These are phyloP conservation scores for Cyclostephanos tholiformis DNA, from an alignment of 108 stramenopile genomes.

Conservation along the genomic window DNA sequence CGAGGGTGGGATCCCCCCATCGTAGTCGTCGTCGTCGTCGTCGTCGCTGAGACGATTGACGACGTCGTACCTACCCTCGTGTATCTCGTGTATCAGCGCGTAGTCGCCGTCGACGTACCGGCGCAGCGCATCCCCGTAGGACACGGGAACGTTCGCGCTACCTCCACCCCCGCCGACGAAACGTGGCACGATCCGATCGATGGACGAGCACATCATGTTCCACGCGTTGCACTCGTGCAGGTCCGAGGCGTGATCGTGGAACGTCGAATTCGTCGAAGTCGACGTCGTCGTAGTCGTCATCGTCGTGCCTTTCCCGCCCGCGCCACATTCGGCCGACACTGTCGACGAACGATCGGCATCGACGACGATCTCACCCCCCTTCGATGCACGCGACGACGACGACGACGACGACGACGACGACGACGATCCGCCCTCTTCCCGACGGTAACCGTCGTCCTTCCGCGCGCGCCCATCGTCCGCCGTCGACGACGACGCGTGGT, in stretches of 20 bases:
- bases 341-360: neutral
- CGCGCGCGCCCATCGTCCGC: too few relatives aligned
- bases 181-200: slow-evolving; percentile 38
- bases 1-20: neutral
- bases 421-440: too few relatives aligned
- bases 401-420: too few relatives aligned
- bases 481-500: too few relatives aligned
- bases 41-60: neutral
- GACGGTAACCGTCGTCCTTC: too few relatives aligned
- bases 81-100: slow-evolving; percentile 34
- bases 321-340: too few relatives aligned
- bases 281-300: neutral
- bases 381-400: too few relatives aligned
- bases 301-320: too few relatives aligned
- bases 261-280: slow-evolving; percentile 12
- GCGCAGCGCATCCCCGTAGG: slow-evolving; percentile 13
- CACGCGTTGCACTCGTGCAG: slow-evolving; percentile 49
- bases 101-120: slow-evolving; percentile 8
- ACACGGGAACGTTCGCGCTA: neutral
- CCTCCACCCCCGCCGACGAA: neutral
- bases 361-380: neutral
- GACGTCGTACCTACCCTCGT: slow-evolving; percentile 31
- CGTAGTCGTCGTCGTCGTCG: neutral
- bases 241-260: slow-evolving; percentile 43
- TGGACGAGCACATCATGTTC: slow-evolving; percentile 37